Percentiles rank a stretch among this genome's conserved stretches.
phyloP scores from a whole-genome alignment of 768 basidiomycete genomes.

The Russula lepida region DNA sequence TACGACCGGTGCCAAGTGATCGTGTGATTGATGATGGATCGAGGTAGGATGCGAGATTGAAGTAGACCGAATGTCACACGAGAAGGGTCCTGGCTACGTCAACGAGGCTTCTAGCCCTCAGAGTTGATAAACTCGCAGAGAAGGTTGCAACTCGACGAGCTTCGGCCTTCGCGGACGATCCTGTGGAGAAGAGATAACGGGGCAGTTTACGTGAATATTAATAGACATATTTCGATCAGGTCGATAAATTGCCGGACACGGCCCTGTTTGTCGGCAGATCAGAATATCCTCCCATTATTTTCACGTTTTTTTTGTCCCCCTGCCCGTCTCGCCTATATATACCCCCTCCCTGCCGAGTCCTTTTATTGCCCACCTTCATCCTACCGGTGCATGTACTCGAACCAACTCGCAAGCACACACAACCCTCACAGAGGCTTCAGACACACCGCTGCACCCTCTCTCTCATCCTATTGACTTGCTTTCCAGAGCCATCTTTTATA shows the following conservation, averaged over 20 bases:
- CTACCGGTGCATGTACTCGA: conserved; percentile 79
- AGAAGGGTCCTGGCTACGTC: not conserved
- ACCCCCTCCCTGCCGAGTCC: not conserved
- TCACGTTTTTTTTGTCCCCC: not conserved
- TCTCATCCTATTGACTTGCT: conserved; percentile 30
- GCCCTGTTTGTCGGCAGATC: not conserved
- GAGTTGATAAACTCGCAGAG: not conserved
- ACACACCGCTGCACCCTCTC: conserved; percentile 67
- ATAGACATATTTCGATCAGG: not conserved
- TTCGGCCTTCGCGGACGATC: not conserved
- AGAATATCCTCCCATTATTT: not conserved
- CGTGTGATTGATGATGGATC: not conserved
- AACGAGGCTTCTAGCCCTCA: not conserved
- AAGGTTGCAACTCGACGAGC: not conserved
- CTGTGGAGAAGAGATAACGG: too few species aligned
- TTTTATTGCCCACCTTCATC: not conserved
- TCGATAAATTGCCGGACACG: not conserved
- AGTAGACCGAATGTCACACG: not conserved
- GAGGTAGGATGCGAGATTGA: not conserved
- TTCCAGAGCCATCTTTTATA: conserved; percentile 25
- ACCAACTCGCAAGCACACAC: conserved; percentile 84
- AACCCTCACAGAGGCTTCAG: conserved; percentile 83
- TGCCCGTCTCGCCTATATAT: not conserved
- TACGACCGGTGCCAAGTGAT: not conserved
- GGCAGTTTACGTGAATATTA: not conserved